Base-by-base conservation (phyloP, 768 basidiomycete genomes). In the Pholiota conissans region DNA sequence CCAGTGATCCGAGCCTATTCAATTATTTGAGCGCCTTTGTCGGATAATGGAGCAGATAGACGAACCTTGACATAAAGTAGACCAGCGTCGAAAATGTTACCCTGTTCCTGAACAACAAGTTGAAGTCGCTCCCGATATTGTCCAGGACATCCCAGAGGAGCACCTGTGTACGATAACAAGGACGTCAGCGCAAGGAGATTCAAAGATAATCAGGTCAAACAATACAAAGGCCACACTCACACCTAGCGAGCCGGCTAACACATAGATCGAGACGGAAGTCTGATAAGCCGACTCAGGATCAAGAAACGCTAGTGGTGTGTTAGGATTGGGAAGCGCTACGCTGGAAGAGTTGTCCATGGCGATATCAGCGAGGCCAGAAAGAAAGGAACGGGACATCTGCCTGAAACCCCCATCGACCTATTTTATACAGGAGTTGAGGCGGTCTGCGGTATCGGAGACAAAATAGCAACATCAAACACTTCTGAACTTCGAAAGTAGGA, bases 111-210 rank as follows among this genome's bases (percentile, higher is more conserved):
- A 51, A 55, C 5, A 61, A 26, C 22, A 61, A 20, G 13, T 20
- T 42, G 35, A 50, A 58, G 28, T 61, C 60, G 13, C 20, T 45
- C n/a, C 20, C 20, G 35, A 61, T 29, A 28, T 57, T 62, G 7
- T 47, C 52, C 34, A 62, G 20, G 8, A 62, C 47, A 39, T 62
- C 61, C 61, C 61, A 62, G 5, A 62, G 18, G 2, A 59, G 47
- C 3, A 59, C 58, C 61, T 62, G 28, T 40, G 24, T 45, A 22
- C 24, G 20, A 45, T 18, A 18, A n/a, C n/a, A n/a, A n/a, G n/a
- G n/a, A n/a, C n/a, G n/a, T n/a, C n/a, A n/a, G n/a, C n/a, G 14
- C 28, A 27, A n/a, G n/a, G n/a, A n/a, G n/a, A n/a, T n/a, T n/a
- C n/a, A n/a, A n/a, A n/a, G n/a, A n/a, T n/a, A n/a, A n/a, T n/a